These are phyloP conservation scores for Pseudofabraea citricarpa DNA, from an alignment of 2,329 filamentous ascomycete species.

Conservation along the genomic window DNA sequence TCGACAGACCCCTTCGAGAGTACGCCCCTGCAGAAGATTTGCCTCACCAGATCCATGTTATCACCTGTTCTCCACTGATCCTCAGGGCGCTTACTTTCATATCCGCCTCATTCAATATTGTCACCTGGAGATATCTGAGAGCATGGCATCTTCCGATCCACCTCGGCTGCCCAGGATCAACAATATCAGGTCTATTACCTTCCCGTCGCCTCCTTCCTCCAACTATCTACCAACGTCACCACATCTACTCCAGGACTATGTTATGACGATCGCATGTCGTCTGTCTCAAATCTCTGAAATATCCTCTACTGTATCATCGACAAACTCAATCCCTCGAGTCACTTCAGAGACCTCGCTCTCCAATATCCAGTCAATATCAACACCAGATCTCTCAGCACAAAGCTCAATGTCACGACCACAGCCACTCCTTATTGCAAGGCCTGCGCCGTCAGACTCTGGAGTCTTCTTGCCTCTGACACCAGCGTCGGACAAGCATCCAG, in stretches of 20 bases:
- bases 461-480: conserved; percentile 1
- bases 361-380: not conserved
- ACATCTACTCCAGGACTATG: not conserved
- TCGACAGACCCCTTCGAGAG: no score
- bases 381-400: not conserved
- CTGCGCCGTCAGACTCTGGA: not conserved
- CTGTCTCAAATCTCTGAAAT: not conserved
- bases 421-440: not conserved
- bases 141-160: not conserved
- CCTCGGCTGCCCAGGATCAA: not conserved
- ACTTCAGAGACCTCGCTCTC: no score
- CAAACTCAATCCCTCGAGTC: not conserved
- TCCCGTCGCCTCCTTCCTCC: not conserved
- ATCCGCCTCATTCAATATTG: no score
- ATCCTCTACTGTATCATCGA: not conserved
- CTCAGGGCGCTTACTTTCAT: no score
- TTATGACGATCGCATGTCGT: not conserved
- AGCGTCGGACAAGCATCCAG: not conserved
- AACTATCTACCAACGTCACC: not conserved
- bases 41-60: no score
- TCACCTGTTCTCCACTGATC: no score
- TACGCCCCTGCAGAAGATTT: no score
- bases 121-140: no score
- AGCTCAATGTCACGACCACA: not conserved
- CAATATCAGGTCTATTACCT: conserved; percentile 1